Conservation (phyloP, 169 alveolate species). For the Eimeria sp. region DNA sequence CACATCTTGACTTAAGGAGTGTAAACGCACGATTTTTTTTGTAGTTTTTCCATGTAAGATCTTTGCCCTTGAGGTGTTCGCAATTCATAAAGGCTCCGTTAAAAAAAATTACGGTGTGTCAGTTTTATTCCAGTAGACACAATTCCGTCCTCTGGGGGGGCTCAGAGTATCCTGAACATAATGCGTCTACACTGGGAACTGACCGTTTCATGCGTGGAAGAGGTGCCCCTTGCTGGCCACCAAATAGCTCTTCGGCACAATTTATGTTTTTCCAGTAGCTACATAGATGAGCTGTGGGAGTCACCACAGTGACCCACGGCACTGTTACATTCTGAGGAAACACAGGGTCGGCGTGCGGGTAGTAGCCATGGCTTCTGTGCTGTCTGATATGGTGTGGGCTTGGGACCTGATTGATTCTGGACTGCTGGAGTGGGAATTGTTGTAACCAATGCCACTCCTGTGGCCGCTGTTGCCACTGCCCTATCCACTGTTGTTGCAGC, state of each 20-base stretch:
- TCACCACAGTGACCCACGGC: constrained; percentile 34
- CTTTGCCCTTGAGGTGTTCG: neutral
- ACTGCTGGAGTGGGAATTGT: neutral
- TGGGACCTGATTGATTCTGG: neutral
- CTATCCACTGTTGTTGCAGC: constrained; percentile 2
- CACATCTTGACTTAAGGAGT: neutral
- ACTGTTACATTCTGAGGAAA: neutral
- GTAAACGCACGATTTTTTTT: neutral
- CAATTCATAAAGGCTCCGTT: neutral
- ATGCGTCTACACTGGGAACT: neutral
- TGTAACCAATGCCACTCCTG: constrained; percentile 19
- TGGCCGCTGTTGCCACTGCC: constrained; percentile 6
- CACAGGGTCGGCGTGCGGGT: neutral
- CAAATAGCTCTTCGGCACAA: constrained; percentile 53
- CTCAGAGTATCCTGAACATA: neutral
- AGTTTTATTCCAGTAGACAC: constrained; percentile 4
- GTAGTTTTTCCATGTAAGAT: neutral
- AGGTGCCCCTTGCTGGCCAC: constrained; percentile 17
- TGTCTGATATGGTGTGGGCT: neutral
- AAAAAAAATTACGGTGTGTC: neutral
- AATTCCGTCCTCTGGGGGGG: neutral
- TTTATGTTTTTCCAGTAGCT: neutral
- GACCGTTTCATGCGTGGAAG: constrained; percentile 48
- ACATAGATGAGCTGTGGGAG: constrained; percentile 4
- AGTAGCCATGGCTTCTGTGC: neutral